Conservation (phyloP, 2,329 filamentous ascomycete genomes). For the Didymella glomerata region DNA sequence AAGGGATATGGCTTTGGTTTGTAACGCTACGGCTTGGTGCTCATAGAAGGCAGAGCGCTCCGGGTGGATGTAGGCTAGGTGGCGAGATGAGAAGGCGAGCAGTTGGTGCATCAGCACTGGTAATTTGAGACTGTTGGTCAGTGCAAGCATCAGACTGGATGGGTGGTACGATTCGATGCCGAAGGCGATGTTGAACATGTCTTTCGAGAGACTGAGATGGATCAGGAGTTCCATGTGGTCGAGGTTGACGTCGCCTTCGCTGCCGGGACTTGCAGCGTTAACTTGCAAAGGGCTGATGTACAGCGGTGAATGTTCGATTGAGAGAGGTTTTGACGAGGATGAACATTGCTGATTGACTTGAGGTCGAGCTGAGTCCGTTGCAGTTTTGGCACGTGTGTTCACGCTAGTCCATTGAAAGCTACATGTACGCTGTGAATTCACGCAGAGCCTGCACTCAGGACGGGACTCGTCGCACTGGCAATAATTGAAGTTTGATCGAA, state of each 20-base stretch:
- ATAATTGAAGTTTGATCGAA: not conserved
- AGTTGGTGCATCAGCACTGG: not conserved
- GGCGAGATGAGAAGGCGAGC: not conserved
- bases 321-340: not conserved
- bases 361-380: not conserved
- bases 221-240: not conserved
- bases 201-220: not conserved
- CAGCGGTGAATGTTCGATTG: not conserved
- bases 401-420: not conserved
- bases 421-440: not conserved
- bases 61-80: not conserved
- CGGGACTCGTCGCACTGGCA: not conserved
- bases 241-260: not conserved
- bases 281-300: not conserved
- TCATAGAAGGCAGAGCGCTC: not conserved
- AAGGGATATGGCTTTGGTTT: not conserved
- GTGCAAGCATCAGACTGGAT: not conserved
- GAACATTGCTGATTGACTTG: not conserved
- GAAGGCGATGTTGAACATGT: not conserved
- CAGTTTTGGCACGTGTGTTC: not conserved
- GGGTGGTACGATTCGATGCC: not conserved
- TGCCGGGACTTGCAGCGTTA: not conserved
- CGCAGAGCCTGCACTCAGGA: not conserved
- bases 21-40: not conserved
- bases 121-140: not conserved